Evolutionary conservation across 108 stramenopile genomes (phyloP).

Genomic region (Parmales sp.): DNA sequence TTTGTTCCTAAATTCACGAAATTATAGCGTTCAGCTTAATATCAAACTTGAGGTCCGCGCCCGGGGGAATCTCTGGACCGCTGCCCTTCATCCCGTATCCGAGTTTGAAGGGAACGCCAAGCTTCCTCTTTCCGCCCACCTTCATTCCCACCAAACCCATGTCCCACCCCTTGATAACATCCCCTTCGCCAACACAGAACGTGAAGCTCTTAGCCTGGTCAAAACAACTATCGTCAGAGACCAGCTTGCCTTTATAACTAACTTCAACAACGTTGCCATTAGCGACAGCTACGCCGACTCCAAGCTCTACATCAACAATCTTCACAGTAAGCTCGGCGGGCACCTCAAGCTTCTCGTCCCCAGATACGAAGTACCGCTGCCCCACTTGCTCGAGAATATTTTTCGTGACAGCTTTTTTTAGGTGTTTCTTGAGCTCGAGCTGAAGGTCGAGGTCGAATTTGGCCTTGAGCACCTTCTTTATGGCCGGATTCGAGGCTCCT

Average conservation of each 20-base stretch:
- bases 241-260: slow-evolving; percentile 58
- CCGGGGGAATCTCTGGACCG: slow-evolving; percentile 69
- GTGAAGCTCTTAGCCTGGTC: slow-evolving; percentile 52
- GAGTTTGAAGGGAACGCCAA: slow-evolving; percentile 71
- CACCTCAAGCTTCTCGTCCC: slow-evolving; percentile 33
- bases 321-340: slow-evolving; percentile 31
- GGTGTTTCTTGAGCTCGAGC: slow-evolving; percentile 43
- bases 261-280: slow-evolving; percentile 57
- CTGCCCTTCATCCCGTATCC: slow-evolving; percentile 81
- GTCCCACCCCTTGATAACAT: slow-evolving; percentile 86
- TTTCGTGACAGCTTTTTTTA: slow-evolving; percentile 53
- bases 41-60: slow-evolving; percentile 64
- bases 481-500: slow-evolving; percentile 52
- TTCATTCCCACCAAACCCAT: slow-evolving; percentile 68
- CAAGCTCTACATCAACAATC: slow-evolving; percentile 37
- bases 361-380: slow-evolving; percentile 58
- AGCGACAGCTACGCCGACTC: slow-evolving; percentile 22
- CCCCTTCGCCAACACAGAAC: slow-evolving; percentile 63
- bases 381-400: slow-evolving; percentile 50
- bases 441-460: slow-evolving; percentile 56
- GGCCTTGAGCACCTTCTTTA: slow-evolving; percentile 57
- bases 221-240: slow-evolving; percentile 48
- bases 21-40: too few species aligned
- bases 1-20: too few species aligned
- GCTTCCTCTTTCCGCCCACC: slow-evolving; percentile 64